A percentile compares a stretch with the other conserved stretches of the same genome.
Evolutionary conservation across 73 alveolate genomes (phyloP).

Genomic region (Paramecium octaurelia): DNA sequence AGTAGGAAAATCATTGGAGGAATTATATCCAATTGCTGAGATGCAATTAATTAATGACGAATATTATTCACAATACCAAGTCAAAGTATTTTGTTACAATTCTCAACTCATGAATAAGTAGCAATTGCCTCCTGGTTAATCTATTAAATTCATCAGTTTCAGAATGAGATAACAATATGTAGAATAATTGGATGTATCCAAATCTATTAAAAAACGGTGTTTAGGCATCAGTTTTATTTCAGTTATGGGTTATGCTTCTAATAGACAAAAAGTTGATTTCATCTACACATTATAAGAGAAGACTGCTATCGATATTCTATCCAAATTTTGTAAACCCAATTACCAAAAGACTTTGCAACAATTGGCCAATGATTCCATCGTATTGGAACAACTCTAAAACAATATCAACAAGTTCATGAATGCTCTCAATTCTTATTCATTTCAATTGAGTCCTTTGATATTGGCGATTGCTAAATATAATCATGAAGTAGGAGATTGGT

Average conservation of each 20-base stretch:
- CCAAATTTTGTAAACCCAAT: not conserved
- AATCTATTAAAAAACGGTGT: not conserved
- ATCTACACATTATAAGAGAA: not conserved
- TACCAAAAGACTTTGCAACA: not conserved
- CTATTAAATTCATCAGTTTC: not conserved
- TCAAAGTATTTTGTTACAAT: conserved; percentile 16
- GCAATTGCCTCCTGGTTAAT: not conserved
- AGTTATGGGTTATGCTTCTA: not conserved
- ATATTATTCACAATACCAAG: not conserved
- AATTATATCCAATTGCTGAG: not conserved
- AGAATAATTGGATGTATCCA: not conserved
- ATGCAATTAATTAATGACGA: conserved; percentile 22
- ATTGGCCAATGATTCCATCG: not conserved
- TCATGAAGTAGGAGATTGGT: conserved; percentile 19
- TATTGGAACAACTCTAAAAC: not conserved
- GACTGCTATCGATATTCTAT: conserved; percentile 3
- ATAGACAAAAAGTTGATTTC: not conserved
- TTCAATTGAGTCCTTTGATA: not conserved
- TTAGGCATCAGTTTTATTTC: conserved; percentile 29
- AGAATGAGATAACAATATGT: not conserved
- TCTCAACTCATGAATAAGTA: not conserved
- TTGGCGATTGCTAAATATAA: conserved; percentile 15
- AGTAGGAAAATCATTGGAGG: conserved; percentile 1
- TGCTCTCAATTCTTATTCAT: not conserved
- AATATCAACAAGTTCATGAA: not conserved